Evolutionary conservation across 257 asterid genomes (phyloP).

Genomic region (Fraxinus pennsylvanica): DNA sequence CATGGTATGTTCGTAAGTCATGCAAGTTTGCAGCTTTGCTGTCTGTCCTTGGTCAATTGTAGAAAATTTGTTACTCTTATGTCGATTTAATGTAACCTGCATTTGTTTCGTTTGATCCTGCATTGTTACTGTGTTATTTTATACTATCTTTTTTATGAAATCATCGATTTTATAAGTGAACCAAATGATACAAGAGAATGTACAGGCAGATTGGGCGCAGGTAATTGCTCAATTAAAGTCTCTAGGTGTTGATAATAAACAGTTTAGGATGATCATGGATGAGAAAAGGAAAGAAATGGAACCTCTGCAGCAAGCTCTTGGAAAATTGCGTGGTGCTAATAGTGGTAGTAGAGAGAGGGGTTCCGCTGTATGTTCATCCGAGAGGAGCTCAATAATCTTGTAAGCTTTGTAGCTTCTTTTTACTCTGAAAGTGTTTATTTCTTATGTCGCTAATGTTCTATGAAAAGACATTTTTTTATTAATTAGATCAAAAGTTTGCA

Average conservation of each 20-base stretch:
- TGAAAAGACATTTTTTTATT: background rate
- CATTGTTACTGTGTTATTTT: no score
- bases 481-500: slow-evolving; percentile 71
- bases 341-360: slow-evolving; percentile 58
- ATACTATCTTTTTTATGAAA: no score
- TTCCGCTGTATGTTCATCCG: slow-evolving; percentile 64
- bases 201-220: slow-evolving; percentile 67
- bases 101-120: no score
- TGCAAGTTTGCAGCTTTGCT: no score
- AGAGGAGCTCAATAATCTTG: slow-evolving; percentile 67
- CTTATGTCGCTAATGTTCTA: no score
- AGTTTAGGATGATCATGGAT: slow-evolving; percentile 56
- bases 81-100: no score
- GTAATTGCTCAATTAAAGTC: slow-evolving; percentile 53
- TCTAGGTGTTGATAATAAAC: slow-evolving; percentile 65
- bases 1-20: no score
- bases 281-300: slow-evolving; percentile 79
- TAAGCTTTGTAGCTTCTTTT: slow-evolving; percentile 36
- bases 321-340: slow-evolving; percentile 58
- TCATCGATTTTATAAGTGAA: background rate
- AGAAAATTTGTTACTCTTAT: background rate
- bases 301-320: slow-evolving; percentile 78
- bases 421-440: no score
- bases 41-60: no score
- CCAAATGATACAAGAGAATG: background rate